phyloP scores from a whole-genome alignment of 1,284 basidiomycete species.

The Naganishia albida region DNA sequence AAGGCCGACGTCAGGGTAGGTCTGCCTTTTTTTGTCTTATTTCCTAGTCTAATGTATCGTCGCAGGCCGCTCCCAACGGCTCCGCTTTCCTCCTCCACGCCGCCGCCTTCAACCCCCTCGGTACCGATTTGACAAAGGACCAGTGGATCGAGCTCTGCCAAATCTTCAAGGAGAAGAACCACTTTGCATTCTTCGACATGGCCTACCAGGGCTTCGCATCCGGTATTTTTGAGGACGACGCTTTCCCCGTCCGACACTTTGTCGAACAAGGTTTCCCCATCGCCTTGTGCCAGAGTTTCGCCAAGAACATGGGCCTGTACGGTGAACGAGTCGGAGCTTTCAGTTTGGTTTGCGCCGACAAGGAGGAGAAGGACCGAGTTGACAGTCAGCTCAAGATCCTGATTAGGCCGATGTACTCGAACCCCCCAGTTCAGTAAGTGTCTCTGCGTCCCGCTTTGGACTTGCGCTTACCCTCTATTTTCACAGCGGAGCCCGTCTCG shows the following conservation, averaged over 20 bases:
- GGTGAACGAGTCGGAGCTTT: constrained; percentile 97
- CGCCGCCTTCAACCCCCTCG: constrained; percentile 97
- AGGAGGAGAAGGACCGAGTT: constrained; percentile 80
- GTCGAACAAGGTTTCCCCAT: constrained; percentile 83
- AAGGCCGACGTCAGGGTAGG: constrained; percentile 78
- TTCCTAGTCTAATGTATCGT: not conserved
- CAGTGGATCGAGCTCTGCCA: constrained; percentile 94
- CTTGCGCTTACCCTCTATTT: constrained; percentile 37
- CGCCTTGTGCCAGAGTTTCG: constrained; percentile 89
- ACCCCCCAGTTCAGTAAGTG: constrained; percentile 79
- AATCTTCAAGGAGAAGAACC: constrained; percentile 67
- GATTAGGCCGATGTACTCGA: constrained; percentile 97
- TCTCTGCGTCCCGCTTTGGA: not conserved
- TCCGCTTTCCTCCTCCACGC: constrained; percentile 60
- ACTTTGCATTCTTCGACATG: constrained; percentile 64
- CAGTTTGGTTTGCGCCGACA: constrained; percentile 71
- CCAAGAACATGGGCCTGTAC: constrained; percentile 99
- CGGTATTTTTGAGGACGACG: constrained; percentile 82
- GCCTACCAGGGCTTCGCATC: constrained; percentile 97
- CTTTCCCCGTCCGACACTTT: constrained; percentile 93
- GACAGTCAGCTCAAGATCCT: constrained; percentile 95
- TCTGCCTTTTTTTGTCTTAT: constrained; percentile 4
- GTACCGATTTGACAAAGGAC: constrained; percentile 88
- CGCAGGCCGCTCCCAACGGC: constrained; percentile 55
- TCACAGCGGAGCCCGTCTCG: constrained; percentile 80